A percentile compares a stretch with the other conserved stretches of the same genome.
Evolutionary conservation across 2,329 filamentous ascomycete genomes (phyloP).

Genomic region (Diaporthe batatas): DNA sequence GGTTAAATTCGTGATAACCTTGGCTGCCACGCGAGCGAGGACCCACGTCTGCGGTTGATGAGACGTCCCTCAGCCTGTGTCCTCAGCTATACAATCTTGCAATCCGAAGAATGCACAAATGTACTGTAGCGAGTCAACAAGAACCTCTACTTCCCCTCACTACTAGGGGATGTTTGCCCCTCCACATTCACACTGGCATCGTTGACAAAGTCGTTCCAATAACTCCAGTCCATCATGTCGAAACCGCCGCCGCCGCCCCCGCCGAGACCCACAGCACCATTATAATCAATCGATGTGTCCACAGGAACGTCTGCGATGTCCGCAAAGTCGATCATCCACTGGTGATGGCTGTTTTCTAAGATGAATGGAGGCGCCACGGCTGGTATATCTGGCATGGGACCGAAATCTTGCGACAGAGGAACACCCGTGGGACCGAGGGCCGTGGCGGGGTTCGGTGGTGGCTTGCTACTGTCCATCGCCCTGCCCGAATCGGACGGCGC

Average conservation of each 20-base stretch:
- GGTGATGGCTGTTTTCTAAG: constrained; percentile 25
- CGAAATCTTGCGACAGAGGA: constrained; percentile 31
- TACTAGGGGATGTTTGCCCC: constrained; percentile 33
- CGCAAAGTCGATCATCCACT: constrained; percentile 38
- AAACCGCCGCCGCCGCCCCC: constrained; percentile 47
- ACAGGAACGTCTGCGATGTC: constrained; percentile 27
- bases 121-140: neutral
- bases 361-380: constrained; percentile 6
- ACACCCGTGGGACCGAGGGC: constrained; percentile 30
- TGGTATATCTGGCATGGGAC: constrained; percentile 3
- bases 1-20: neutral
- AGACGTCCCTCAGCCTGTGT: too few relatives aligned
- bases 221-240: constrained; percentile 52
- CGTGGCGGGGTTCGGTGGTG: constrained; percentile 12
- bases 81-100: neutral
- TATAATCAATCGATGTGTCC: neutral
- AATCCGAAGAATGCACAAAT: neutral
- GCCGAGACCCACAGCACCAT: constrained; percentile 36
- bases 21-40: neutral
- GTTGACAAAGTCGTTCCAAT: constrained; percentile 61
- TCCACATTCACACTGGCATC: constrained; percentile 50
- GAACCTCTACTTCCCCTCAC: constrained; percentile 22
- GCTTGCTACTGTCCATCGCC: neutral
- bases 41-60: neutral
- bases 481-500: neutral